phyloP scores from a whole-genome alignment of 768 basidiomycete genomes.

The Galerina sulciceps region DNA sequence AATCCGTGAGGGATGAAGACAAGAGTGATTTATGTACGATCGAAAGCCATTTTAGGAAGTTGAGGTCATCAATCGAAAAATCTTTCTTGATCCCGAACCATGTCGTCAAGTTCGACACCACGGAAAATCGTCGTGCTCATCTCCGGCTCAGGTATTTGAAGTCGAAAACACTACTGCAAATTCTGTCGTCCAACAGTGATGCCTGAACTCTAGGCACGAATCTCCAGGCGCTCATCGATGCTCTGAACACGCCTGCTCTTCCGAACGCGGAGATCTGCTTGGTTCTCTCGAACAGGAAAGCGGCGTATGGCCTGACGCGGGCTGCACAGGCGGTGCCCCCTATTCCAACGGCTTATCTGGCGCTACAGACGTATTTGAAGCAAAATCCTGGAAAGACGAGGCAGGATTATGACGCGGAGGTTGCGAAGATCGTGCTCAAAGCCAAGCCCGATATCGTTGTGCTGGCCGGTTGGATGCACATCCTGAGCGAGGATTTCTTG shows the following conservation, averaged over 20 bases:
- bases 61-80: slow-evolving; percentile 2
- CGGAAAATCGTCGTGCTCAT: slow-evolving; percentile 50
- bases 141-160: slow-evolving; percentile 55
- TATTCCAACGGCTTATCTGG: slow-evolving; percentile 83
- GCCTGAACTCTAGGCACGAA: slow-evolving; percentile 72
- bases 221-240: slow-evolving; percentile 94
- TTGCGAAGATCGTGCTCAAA: slow-evolving; percentile 68
- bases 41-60: background rate
- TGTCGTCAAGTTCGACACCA: slow-evolving; percentile 17
- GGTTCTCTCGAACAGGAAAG: slow-evolving; percentile 92
- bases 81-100: slow-evolving; percentile 9
- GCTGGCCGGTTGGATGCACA: slow-evolving; percentile 99
- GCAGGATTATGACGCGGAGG: slow-evolving; percentile 83
- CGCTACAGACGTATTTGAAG: slow-evolving; percentile 84
- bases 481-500: slow-evolving; percentile 83
- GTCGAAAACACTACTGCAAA: slow-evolving; percentile 1
- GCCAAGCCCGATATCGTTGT: slow-evolving; percentile 84
- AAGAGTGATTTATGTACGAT: background rate
- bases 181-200: slow-evolving; percentile 8
- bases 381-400: slow-evolving; percentile 73
- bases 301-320: slow-evolving; percentile 87
- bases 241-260: slow-evolving; percentile 73
- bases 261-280: slow-evolving; percentile 73
- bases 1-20: no score
- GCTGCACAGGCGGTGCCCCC: slow-evolving; percentile 71